Evolutionary conservation across 805 yeast species (phyloP).

Genomic region (Hanseniaspora mollemarum): DNA sequence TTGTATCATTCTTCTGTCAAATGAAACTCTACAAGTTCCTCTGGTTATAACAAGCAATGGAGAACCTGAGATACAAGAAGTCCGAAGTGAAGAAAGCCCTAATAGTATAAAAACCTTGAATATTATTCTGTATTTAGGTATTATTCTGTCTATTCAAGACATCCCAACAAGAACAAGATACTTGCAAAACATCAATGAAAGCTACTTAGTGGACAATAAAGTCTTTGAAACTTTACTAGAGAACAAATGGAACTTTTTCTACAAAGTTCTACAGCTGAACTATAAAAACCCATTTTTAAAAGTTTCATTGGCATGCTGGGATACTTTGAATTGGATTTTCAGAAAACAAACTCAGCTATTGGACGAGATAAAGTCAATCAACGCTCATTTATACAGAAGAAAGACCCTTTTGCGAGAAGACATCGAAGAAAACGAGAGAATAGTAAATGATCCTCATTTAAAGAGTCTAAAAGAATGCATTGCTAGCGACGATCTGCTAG

Average conservation of each 20-base stretch:
- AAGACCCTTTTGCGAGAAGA: neutral
- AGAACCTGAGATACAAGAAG: neutral
- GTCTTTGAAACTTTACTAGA: neutral
- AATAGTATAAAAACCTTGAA: neutral
- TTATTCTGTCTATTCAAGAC: neutral
- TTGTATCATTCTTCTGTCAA: neutral
- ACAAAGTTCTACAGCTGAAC: neutral
- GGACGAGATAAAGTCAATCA: neutral
- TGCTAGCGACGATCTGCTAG: neutral
- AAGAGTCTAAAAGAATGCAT: neutral
- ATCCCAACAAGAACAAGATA: neutral
- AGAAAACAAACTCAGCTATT: neutral
- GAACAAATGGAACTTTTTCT: neutral
- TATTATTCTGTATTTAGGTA: conserved; percentile 1
- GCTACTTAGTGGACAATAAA: neutral
- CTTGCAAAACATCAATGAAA: neutral
- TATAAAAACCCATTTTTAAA: neutral
- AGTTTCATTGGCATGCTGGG: conserved; percentile 3
- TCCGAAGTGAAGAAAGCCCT: neutral
- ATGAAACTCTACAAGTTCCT: neutral
- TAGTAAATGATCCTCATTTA: neutral
- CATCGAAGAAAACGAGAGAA: neutral
- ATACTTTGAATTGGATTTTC: neutral
- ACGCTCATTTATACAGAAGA: neutral
- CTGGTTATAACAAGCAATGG: neutral